phyloP scores from a whole-genome alignment of 306 rosid species.

The Medicago arabica region DNA sequence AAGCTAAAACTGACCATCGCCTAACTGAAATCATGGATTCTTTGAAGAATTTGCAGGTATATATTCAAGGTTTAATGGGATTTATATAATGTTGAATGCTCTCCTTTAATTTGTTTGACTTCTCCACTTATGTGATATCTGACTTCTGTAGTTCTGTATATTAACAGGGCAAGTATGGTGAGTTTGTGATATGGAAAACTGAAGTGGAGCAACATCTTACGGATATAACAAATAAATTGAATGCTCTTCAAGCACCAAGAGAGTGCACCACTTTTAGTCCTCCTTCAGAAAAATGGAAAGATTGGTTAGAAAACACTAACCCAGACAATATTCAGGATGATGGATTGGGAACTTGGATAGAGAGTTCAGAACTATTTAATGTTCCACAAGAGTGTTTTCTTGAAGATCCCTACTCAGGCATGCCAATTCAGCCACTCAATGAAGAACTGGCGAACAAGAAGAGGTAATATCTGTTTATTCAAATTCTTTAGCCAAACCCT shows the following conservation, averaged over 20 bases:
- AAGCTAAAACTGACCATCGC: conserved; percentile 60
- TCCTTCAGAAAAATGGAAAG: conserved; percentile 75
- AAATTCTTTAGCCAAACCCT: neutral
- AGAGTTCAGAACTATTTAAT: conserved; percentile 57
- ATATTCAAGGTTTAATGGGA: conserved; percentile 21
- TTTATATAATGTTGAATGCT: conserved; percentile 12
- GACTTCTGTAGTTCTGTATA: conserved; percentile 35
- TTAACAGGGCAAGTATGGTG: conserved; percentile 69
- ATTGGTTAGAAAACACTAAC: conserved; percentile 70
- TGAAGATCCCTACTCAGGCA: conserved; percentile 49
- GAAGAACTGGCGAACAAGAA: conserved; percentile 53
- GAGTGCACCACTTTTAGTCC: conserved; percentile 53
- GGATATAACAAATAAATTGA: conserved; percentile 61
- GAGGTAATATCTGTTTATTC: conserved; percentile 51
- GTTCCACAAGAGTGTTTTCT: conserved; percentile 48
- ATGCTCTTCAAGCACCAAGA: conserved; percentile 55
- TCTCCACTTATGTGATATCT: conserved; percentile 3
- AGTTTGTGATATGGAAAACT: conserved; percentile 69
- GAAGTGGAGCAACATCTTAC: conserved; percentile 67
- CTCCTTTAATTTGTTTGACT: neutral
- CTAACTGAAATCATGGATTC: conserved; percentile 60
- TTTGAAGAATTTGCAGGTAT: conserved; percentile 80
- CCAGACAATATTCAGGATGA: conserved; percentile 59
- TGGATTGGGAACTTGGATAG: conserved; percentile 71
- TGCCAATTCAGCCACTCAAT: conserved; percentile 50